Percentiles rank a stretch among this genome's conserved stretches.
Evolutionary conservation across 1,284 basidiomycete species (phyloP).

Genomic region (Sanghuangporus baumii): DNA sequence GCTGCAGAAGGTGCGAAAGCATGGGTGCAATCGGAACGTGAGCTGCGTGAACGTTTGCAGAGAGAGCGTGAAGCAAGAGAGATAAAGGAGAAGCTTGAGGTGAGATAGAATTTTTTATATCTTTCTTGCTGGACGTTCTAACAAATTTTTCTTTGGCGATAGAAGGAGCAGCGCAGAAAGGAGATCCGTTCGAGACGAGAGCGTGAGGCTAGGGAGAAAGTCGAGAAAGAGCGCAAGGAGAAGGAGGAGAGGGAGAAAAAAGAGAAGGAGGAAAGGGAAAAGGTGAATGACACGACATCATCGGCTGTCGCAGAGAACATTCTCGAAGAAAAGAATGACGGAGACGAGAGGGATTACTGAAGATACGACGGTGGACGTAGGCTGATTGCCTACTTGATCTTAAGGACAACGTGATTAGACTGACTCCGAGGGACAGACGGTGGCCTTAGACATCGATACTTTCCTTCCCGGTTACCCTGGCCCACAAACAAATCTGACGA

Average conservation of each 20-base stretch:
- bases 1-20: slow-evolving; percentile 57
- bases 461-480: neutral
- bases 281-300: slow-evolving; percentile 14
- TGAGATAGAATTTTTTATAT: slow-evolving; percentile 29
- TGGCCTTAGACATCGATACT: neutral
- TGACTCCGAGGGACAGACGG: neutral
- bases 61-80: slow-evolving; percentile 66
- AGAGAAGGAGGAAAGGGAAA: slow-evolving; percentile 19
- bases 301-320: slow-evolving; percentile 20
- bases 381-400: slow-evolving; percentile 17
- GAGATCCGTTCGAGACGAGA: slow-evolving; percentile 49
- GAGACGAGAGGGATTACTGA: slow-evolving; percentile 29
- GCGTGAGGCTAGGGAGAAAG: slow-evolving; percentile 35
- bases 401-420: slow-evolving; percentile 7
- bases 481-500: neutral
- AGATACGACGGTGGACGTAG: slow-evolving; percentile 19
- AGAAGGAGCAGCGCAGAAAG: slow-evolving; percentile 20
- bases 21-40: slow-evolving; percentile 70
- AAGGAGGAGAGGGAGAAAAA: slow-evolving; percentile 34
- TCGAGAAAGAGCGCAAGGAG: slow-evolving; percentile 46
- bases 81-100: slow-evolving; percentile 55
- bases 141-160: slow-evolving; percentile 13
- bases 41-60: slow-evolving; percentile 62
- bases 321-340: slow-evolving; percentile 26
- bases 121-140: neutral